Evolutionary conservation across 805 yeast species (phyloP).

Genomic region (Kazachstania viticola): DNA sequence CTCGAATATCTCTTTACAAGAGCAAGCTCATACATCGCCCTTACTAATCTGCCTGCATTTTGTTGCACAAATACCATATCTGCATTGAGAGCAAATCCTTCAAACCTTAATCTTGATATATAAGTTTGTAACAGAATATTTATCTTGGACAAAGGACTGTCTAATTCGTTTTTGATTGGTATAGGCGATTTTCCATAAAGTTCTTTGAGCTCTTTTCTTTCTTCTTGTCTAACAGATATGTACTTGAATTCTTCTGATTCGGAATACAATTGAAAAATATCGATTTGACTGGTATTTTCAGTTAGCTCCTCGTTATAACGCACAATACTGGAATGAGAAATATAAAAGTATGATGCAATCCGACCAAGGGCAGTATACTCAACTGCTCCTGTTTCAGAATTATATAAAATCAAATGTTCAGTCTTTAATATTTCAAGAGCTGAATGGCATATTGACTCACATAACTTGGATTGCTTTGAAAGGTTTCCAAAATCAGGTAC

Average conservation of each 20-base stretch:
- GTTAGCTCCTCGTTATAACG: constrained; percentile 50
- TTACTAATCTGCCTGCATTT: constrained; percentile 76
- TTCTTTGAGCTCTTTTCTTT: constrained; percentile 57
- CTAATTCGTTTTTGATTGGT: constrained; percentile 64
- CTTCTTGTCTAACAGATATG: constrained; percentile 81
- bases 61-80: constrained; percentile 92
- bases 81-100: constrained; percentile 83
- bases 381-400: constrained; percentile 36
- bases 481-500: constrained; percentile 29
- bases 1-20: constrained; percentile 61
- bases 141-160: constrained; percentile 66
- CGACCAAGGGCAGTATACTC: constrained; percentile 61
- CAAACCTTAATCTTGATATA: constrained; percentile 63
- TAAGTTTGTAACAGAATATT: constrained; percentile 75
- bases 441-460: constrained; percentile 57
- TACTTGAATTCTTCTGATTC: constrained; percentile 75
- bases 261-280: constrained; percentile 66
- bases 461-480: constrained; percentile 39
- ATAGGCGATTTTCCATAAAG: constrained; percentile 69
- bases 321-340: constrained; percentile 61
- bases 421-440: constrained; percentile 52
- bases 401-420: constrained; percentile 50
- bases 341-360: constrained; percentile 80
- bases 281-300: constrained; percentile 58
- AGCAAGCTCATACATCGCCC: constrained; percentile 78